These are phyloP conservation scores for Antonospora locustae DNA, from an alignment of 371 early-diverging fungal species.

Conservation along the genomic window DNA sequence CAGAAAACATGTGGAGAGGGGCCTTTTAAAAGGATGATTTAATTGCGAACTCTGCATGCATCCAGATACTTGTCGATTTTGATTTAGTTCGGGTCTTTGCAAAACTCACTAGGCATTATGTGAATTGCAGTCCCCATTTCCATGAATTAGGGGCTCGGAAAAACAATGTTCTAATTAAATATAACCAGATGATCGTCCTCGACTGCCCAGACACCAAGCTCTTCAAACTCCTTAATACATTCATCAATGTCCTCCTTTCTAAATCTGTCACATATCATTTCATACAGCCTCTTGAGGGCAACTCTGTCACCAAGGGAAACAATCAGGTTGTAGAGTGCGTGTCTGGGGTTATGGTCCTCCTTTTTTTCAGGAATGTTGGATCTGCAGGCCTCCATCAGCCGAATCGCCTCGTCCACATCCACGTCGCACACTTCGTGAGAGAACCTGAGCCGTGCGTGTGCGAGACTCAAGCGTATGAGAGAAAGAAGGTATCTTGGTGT, in stretches of 20 bases:
- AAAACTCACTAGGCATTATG: too few relatives aligned
- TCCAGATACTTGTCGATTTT: too few relatives aligned
- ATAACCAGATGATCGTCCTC: constrained; percentile 42
- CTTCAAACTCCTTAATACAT: constrained; percentile 40
- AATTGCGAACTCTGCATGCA: too few relatives aligned
- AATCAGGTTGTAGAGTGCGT: constrained; percentile 44
- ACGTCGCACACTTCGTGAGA: constrained; percentile 61
- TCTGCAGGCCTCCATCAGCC: constrained; percentile 67
- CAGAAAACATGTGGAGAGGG: too few relatives aligned
- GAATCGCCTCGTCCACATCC: constrained; percentile 82
- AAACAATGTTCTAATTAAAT: constrained; percentile 32
- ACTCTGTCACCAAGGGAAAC: constrained; percentile 27
- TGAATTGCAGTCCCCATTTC: too few relatives aligned
- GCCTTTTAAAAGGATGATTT: too few relatives aligned
- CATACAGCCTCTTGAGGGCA: constrained; percentile 24
- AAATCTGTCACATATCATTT: constrained; percentile 24
- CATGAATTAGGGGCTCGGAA: background rate
- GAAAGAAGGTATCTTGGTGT: constrained; percentile 61
- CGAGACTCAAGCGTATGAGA: constrained; percentile 71
- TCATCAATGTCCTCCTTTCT: constrained; percentile 31
- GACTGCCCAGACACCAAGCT: constrained; percentile 38
- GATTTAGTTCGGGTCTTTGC: too few relatives aligned
- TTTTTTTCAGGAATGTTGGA: constrained; percentile 56
- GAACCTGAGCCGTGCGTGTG: constrained; percentile 72
- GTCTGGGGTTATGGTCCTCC: constrained; percentile 3